Evolutionary conservation across 176 grass and related monocot species (phyloP).

Genomic region (Paspalum notatum): DNA sequence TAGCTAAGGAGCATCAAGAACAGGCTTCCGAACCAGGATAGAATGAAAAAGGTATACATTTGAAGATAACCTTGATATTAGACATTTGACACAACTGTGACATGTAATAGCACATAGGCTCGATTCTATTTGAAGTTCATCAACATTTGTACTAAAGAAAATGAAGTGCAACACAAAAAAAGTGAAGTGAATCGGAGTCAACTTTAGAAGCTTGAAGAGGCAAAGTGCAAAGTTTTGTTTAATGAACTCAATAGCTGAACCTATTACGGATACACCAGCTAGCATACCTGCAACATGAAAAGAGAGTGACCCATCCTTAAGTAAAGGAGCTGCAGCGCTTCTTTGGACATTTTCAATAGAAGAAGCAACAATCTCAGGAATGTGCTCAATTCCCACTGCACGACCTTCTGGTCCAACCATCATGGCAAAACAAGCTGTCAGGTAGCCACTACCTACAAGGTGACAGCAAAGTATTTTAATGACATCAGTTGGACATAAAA

Average conservation of each 20-base stretch:
- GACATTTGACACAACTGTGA: neutral
- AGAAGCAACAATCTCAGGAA: conserved; percentile 69
- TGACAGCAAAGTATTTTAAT: neutral
- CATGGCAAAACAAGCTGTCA: conserved; percentile 90
- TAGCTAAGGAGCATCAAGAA: neutral
- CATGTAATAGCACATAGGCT: neutral
- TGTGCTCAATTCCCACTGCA: conserved; percentile 77
- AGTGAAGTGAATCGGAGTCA: neutral
- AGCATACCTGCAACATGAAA: conserved; percentile 78
- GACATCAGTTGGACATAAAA: neutral
- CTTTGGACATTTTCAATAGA: conserved; percentile 68
- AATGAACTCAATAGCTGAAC: neutral
- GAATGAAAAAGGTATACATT: neutral
- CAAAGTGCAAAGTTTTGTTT: neutral
- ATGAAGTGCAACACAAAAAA: neutral
- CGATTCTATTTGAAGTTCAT: neutral
- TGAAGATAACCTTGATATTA: neutral
- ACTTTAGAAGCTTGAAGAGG: neutral
- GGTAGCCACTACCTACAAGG: conserved; percentile 69
- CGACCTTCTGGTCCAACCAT: conserved; percentile 78
- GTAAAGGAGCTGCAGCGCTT: conserved; percentile 54
- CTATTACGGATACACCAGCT: neutral
- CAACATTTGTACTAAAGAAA: neutral
- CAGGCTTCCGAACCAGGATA: neutral
- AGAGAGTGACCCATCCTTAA: conserved; percentile 70